A percentile compares a stretch with the other conserved stretches of the same genome.
Evolutionary conservation across 2,329 filamentous ascomycete species (phyloP).

Genomic region (Exophiala viscosa): DNA sequence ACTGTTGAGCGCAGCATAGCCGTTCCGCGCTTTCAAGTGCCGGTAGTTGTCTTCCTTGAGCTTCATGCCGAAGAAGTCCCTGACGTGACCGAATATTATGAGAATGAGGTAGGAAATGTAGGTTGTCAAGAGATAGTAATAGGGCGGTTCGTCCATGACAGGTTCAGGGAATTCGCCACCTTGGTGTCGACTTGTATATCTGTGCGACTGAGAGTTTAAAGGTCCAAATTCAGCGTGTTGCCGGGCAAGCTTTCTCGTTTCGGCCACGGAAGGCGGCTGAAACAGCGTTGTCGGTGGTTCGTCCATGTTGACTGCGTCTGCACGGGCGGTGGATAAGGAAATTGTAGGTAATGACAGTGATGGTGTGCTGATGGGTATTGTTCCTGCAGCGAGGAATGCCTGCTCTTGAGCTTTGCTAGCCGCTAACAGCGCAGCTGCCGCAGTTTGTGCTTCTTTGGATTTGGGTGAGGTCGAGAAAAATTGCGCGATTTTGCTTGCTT

Average conservation of each 20-base stretch:
- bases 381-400: slow-evolving; percentile 58
- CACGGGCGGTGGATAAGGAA: slow-evolving; percentile 80
- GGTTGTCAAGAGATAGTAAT: slow-evolving; percentile 94
- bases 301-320: slow-evolving; percentile 70
- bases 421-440: slow-evolving; percentile 61
- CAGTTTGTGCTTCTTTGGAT: slow-evolving; percentile 55
- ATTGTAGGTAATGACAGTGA: slow-evolving; percentile 82
- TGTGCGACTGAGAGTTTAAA: slow-evolving; percentile 71
- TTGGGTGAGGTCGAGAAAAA: slow-evolving; percentile 81
- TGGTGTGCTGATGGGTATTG: slow-evolving; percentile 65
- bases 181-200: slow-evolving; percentile 83
- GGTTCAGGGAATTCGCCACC: slow-evolving; percentile 77
- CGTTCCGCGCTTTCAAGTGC: slow-evolving; percentile 75
- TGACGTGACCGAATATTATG: slow-evolving; percentile 90
- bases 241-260: slow-evolving; percentile 69
- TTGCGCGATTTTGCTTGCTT: slow-evolving; percentile 72
- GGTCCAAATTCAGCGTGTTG: slow-evolving; percentile 90
- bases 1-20: slow-evolving; percentile 91
- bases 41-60: slow-evolving; percentile 85
- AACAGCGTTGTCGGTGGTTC: slow-evolving; percentile 76
- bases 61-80: slow-evolving; percentile 96
- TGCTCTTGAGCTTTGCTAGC: slow-evolving; percentile 59
- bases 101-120: slow-evolving; percentile 97
- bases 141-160: slow-evolving; percentile 90
- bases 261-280: slow-evolving; percentile 79